Evolutionary conservation across 1,139 yeast species (phyloP).

Genomic region (Candida smagusa): DNA sequence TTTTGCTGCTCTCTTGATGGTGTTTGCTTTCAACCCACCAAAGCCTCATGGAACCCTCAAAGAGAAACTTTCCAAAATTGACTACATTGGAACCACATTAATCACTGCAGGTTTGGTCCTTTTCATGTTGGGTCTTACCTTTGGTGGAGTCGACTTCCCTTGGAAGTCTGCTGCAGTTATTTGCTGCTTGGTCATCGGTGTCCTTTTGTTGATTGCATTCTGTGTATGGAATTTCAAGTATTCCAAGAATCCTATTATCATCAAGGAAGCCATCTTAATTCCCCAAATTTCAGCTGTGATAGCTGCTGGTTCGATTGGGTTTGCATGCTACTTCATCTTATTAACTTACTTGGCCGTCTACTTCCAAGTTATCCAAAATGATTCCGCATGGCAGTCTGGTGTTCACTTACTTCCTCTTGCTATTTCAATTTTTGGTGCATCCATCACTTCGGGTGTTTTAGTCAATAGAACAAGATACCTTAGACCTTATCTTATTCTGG

Average conservation of each 20-base stretch:
- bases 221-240: slow-evolving; percentile 45
- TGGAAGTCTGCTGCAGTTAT: slow-evolving; percentile 61
- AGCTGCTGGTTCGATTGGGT: slow-evolving; percentile 7
- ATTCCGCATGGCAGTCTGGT: slow-evolving; percentile 36
- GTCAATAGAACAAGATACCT: slow-evolving; percentile 28
- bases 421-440: slow-evolving; percentile 28
- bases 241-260: slow-evolving; percentile 46
- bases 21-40: slow-evolving; percentile 59
- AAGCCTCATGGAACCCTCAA: slow-evolving; percentile 36
- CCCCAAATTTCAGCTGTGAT: slow-evolving; percentile 12
- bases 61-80: slow-evolving; percentile 42
- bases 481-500: slow-evolving; percentile 28
- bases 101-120: slow-evolving; percentile 41
- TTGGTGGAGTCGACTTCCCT: slow-evolving; percentile 44
- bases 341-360: slow-evolving; percentile 21
- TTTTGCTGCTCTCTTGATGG: slow-evolving; percentile 43
- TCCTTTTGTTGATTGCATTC: slow-evolving; percentile 38
- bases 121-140: slow-evolving; percentile 47
- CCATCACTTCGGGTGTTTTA: slow-evolving; percentile 27
- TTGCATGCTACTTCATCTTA: slow-evolving; percentile 9
- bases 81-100: slow-evolving; percentile 45
- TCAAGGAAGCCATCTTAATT: slow-evolving; percentile 31
- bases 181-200: slow-evolving; percentile 54
- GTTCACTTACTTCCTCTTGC: slow-evolving; percentile 34
- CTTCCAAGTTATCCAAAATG: slow-evolving; percentile 34